A percentile compares a stretch with the other conserved stretches of the same genome.
These are phyloP conservation scores for Dinochytrium kinnereticum DNA, from an alignment of 371 early-diverging fungal species.

Conservation along the genomic window DNA sequence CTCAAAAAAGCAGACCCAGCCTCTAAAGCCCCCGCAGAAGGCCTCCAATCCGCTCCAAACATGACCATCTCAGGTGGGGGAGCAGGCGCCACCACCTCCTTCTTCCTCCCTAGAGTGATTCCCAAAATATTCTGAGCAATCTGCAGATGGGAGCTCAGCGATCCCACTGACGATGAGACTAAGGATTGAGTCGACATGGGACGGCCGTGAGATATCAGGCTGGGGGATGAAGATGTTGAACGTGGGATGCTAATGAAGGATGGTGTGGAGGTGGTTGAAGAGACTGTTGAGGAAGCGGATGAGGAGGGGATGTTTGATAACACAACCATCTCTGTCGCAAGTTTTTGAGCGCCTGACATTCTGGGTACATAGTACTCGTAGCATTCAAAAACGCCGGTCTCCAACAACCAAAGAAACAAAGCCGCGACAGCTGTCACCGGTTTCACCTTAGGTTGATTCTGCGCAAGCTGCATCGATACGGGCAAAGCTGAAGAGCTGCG, in stretches of 20 bases:
- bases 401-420: constrained; percentile 4
- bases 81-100: background rate
- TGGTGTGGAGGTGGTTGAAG: background rate
- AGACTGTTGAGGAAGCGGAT: background rate
- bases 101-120: background rate
- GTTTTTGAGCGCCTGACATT: background rate
- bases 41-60: background rate
- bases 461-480: too few species aligned
- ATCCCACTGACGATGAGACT: background rate
- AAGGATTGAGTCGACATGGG: background rate
- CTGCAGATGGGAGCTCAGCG: background rate
- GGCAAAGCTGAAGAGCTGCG: too few species aligned
- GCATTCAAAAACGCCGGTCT: background rate
- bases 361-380: constrained; percentile 9
- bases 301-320: background rate
- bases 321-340: background rate
- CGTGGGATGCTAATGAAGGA: too few species aligned
- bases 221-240: background rate
- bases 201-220: too few species aligned
- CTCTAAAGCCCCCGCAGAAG: background rate
- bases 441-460: background rate
- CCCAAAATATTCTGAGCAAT: background rate
- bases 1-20: background rate
- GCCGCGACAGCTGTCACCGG: constrained; percentile 10
- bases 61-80: background rate